phyloP scores from a whole-genome alignment of 1,284 basidiomycete species.

The Puccinia sorghi region DNA sequence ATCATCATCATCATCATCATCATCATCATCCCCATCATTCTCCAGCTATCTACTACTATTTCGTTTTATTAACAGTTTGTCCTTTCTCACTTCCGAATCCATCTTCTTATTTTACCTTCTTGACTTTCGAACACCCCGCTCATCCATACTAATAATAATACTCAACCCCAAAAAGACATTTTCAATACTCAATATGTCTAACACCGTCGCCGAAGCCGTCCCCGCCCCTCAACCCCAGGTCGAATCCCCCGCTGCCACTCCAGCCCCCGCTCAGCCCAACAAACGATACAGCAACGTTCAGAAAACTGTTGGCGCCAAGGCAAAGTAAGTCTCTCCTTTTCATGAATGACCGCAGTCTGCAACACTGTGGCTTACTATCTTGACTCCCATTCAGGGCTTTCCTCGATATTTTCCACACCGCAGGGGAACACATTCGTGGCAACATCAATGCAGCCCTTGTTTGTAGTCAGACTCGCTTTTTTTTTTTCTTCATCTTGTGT shows the following conservation, averaged over 20 bases:
- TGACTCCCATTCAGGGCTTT: not conserved
- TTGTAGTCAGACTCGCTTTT: not conserved
- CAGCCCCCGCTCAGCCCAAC: not conserved
- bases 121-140: not conserved
- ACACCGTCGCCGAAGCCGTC: conserved; percentile 22
- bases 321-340: conserved; percentile 4
- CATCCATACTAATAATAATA: not conserved
- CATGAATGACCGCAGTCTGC: not conserved
- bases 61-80: not conserved
- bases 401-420: conserved; percentile 16
- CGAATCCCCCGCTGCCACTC: not conserved
- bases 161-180: not conserved
- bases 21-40: too few species aligned
- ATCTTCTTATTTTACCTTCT: too few species aligned
- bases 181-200: conserved; percentile 8
- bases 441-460: conserved; percentile 45
- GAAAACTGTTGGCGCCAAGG: conserved; percentile 31
- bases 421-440: conserved; percentile 40
- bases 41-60: not conserved
- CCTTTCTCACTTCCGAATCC: not conserved
- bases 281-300: conserved; percentile 23
- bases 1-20: too few species aligned
- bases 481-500: not conserved
- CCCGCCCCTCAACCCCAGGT: conserved; percentile 21
- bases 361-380: not conserved